Evolutionary conservation across 768 basidiomycete species (phyloP).

Genomic region (Tulasnella sp.): DNA sequence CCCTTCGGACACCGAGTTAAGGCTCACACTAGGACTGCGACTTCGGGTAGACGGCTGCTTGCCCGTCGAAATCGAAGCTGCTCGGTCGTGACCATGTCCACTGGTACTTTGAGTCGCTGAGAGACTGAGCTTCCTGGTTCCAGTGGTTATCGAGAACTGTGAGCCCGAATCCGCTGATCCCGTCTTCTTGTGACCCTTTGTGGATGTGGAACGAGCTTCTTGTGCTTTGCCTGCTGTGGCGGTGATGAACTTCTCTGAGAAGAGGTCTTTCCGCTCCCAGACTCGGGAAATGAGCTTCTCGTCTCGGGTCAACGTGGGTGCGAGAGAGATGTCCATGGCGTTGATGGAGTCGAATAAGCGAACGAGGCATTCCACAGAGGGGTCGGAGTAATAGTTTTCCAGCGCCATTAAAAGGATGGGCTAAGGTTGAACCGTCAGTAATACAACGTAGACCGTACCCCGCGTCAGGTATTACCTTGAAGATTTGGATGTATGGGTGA

Average conservation of each 20-base stretch:
- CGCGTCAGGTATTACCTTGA: conserved; percentile 60
- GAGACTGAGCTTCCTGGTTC: conserved; percentile 22
- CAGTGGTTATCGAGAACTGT: conserved; percentile 13
- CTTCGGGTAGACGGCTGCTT: conserved; percentile 10
- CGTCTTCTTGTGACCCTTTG: conserved; percentile 12
- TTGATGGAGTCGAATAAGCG: conserved; percentile 92
- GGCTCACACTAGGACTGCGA: conserved; percentile 16
- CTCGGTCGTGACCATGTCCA: conserved; percentile 11
- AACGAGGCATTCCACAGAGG: conserved; percentile 85
- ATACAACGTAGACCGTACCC: background rate
- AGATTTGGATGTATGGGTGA: conserved; percentile 92
- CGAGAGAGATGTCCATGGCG: conserved; percentile 76
- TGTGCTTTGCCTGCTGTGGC: conserved; percentile 26
- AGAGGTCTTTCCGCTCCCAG: conserved; percentile 88
- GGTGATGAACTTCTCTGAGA: conserved; percentile 76
- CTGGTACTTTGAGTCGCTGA: conserved; percentile 4
- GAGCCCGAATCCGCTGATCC: conserved; percentile 1
- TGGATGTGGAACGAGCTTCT: conserved; percentile 7
- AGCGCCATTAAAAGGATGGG: conserved; percentile 90
- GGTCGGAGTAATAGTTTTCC: conserved; percentile 88
- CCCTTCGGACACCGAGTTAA: conserved; percentile 24
- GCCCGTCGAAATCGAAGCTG: background rate
- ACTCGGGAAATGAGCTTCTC: conserved; percentile 89
- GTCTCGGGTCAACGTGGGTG: conserved; percentile 69
- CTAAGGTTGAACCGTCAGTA: conserved; percentile 43